Evolutionary conservation across 805 yeast genomes (phyloP).

Genomic region (Wickerhamomyces chaumierensis): DNA sequence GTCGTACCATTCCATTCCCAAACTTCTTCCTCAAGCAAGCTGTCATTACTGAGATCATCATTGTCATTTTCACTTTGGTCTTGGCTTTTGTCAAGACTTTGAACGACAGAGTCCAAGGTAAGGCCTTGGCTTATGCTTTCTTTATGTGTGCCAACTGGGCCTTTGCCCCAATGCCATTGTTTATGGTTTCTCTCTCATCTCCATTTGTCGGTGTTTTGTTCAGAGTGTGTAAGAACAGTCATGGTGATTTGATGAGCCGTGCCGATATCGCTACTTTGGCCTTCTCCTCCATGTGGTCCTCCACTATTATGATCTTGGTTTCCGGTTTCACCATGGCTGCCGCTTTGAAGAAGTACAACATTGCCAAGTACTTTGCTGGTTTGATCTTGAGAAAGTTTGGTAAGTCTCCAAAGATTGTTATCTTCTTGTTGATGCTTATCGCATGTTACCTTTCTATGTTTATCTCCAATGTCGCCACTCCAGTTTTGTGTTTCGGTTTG

Average conservation of each 20-base stretch:
- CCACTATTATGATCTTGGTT: constrained; percentile 76
- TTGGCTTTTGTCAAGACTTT: constrained; percentile 50
- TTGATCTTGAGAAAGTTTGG: constrained; percentile 72
- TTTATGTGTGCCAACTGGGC: constrained; percentile 80
- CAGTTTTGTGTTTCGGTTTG: constrained; percentile 81
- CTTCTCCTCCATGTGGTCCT: constrained; percentile 84
- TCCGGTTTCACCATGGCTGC: constrained; percentile 95
- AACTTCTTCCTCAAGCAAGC: constrained; percentile 26
- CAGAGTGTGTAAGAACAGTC: constrained; percentile 44
- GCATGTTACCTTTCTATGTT: constrained; percentile 84
- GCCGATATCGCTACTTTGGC: constrained; percentile 57
- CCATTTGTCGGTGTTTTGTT: constrained; percentile 73
- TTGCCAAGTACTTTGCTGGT: constrained; percentile 86
- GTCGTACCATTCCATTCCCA: constrained; percentile 29
- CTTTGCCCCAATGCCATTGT: constrained; percentile 85
- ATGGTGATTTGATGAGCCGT: constrained; percentile 48
- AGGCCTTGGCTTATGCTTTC: constrained; percentile 56
- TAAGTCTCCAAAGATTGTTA: constrained; percentile 64
- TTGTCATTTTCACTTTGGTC: constrained; percentile 40
- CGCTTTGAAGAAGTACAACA: constrained; percentile 79
- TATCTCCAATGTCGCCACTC: constrained; percentile 96
- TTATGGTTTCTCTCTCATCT: constrained; percentile 77
- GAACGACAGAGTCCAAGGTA: constrained; percentile 46
- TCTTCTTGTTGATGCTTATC: constrained; percentile 73
- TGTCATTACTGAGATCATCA: constrained; percentile 35